Conservation (phyloP, 257 asterid species). For the Euphrasia confusa region DNA sequence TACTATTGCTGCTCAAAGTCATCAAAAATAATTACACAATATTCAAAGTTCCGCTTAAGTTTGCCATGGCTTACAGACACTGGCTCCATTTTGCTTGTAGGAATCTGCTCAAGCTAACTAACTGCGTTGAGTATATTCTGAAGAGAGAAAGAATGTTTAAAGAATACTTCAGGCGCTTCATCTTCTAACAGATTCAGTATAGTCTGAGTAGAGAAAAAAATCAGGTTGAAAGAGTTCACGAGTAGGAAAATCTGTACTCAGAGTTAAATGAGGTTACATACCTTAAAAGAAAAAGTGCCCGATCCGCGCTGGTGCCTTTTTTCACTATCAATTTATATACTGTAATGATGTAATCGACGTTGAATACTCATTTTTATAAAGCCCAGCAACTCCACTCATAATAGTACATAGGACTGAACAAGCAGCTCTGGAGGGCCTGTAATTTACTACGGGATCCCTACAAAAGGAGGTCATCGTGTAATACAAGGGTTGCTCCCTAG, state of each 20-base stretch:
- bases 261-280: slow-evolving; percentile 23
- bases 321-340: slow-evolving; percentile 6
- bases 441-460: slow-evolving; percentile 18
- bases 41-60: not conserved
- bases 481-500: slow-evolving; percentile 11
- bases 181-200: slow-evolving; percentile 3
- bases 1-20: not conserved
- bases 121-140: not conserved
- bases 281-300: slow-evolving; percentile 20
- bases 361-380: not conserved
- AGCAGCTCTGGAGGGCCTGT: slow-evolving; percentile 21
- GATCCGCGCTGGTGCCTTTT: slow-evolving; percentile 1
- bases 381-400: not conserved
- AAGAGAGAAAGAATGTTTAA: not conserved
- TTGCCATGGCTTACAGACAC: not conserved
- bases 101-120: no score
- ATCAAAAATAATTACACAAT: not conserved
- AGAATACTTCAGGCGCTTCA: not conserved
- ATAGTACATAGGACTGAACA: not conserved
- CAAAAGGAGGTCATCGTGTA: not conserved
- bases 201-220: slow-evolving; percentile 12
- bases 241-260: not conserved
- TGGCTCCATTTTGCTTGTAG: not conserved
- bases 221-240: slow-evolving; percentile 1
- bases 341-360: slow-evolving; percentile 5